Conservation (phyloP, 192 early-diverging fungal genomes). For the Entomortierella parvispora region DNA sequence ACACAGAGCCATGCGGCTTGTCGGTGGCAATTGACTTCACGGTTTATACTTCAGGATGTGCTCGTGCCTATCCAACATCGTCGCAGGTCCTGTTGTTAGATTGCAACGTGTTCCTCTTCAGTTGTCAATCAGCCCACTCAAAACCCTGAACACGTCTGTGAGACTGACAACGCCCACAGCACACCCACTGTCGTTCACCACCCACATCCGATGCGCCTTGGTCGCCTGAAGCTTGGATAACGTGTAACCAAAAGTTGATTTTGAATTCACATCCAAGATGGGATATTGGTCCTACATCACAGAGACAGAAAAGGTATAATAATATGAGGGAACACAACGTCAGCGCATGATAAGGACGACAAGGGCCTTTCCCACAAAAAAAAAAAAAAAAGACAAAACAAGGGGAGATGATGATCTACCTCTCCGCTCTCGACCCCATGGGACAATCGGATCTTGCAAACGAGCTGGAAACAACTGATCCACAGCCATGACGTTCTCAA, state of each 20-base stretch:
- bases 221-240: constrained; percentile 85
- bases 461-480: constrained; percentile 44
- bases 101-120: constrained; percentile 20
- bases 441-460: constrained; percentile 25
- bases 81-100: too few species aligned
- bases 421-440: constrained; percentile 40
- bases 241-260: constrained; percentile 74
- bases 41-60: too few species aligned
- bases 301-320: neutral
- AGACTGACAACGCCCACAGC: constrained; percentile 78
- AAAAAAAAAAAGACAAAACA: constrained; percentile 3
- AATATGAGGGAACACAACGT: neutral
- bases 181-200: constrained; percentile 61
- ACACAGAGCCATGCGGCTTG: too few species aligned
- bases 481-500: constrained; percentile 46
- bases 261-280: constrained; percentile 77
- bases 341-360: too few species aligned
- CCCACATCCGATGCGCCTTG: constrained; percentile 84
- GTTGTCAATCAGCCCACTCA: constrained; percentile 40
- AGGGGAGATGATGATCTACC: neutral
- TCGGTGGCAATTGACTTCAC: too few species aligned
- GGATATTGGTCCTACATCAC: constrained; percentile 66
- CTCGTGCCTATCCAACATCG: too few species aligned
- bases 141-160: constrained; percentile 79
- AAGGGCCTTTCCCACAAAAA: too few species aligned